These are phyloP conservation scores for Xylaria telfairii DNA, from an alignment of 495 filamentous ascomycete genomes.

Conservation along the genomic window DNA sequence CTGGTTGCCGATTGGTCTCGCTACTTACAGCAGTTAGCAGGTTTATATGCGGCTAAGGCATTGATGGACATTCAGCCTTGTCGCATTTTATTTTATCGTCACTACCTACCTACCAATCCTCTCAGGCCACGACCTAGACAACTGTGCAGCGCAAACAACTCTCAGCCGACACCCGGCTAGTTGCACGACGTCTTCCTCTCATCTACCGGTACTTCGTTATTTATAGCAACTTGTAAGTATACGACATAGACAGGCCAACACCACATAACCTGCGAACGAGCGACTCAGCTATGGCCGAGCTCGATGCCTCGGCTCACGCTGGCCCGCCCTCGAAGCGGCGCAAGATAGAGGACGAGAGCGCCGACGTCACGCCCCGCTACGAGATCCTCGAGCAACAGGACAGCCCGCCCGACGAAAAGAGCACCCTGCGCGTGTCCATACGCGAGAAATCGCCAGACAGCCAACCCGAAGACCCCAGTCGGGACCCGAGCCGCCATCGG, in stretches of 20 bases:
- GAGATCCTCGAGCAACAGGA: conserved; percentile 36
- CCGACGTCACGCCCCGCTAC: conserved; percentile 44
- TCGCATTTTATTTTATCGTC: conserved; percentile 16
- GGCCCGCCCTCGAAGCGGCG: conserved; percentile 61
- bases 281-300: conserved; percentile 42
- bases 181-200: background rate
- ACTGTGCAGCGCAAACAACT: background rate
- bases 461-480: conserved; percentile 31
- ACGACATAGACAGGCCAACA: background rate
- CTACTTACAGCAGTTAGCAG: background rate
- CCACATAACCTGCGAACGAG: background rate
- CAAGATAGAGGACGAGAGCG: conserved; percentile 56
- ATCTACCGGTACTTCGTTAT: background rate
- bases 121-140: background rate
- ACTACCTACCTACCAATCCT: background rate
- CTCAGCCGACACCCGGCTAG: background rate
- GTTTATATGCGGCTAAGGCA: background rate
- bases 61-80: background rate
- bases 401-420: conserved; percentile 18
- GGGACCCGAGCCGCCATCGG: conserved; percentile 31
- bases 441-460: conserved; percentile 41
- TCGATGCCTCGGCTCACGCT: conserved; percentile 31
- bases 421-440: conserved; percentile 46
- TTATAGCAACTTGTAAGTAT: background rate
- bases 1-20: background rate